phyloP scores from a whole-genome alignment of 2,329 filamentous ascomycete genomes.

The Fusarium lateritium region DNA sequence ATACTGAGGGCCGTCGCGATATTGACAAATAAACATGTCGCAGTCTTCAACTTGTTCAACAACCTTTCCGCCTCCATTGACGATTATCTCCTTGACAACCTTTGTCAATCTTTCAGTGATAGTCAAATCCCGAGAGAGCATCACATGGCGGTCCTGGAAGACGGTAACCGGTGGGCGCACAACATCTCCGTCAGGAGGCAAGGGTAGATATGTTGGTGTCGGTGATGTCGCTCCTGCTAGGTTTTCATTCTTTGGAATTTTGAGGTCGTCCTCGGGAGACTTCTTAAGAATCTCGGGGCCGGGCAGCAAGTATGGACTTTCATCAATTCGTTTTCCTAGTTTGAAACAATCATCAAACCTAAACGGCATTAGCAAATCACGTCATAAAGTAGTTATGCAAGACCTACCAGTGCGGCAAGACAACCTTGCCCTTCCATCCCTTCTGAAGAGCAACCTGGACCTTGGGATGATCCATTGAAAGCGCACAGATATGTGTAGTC shows the following conservation, averaged over 20 bases:
- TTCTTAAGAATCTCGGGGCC: conserved; percentile 85
- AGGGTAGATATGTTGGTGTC: conserved; percentile 60
- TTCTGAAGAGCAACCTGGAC: conserved; percentile 75
- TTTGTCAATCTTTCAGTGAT: conserved; percentile 76
- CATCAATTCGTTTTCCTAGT: conserved; percentile 90
- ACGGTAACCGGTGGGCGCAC: conserved; percentile 73
- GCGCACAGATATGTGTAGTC: conserved; percentile 90
- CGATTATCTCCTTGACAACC: conserved; percentile 80
- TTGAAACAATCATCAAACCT: conserved; percentile 98
- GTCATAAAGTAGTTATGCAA: background rate
- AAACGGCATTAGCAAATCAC: background rate
- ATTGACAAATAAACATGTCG: conserved; percentile 90
- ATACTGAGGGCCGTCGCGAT: conserved; percentile 86
- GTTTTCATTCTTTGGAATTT: conserved; percentile 70
- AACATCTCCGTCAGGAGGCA: conserved; percentile 60
- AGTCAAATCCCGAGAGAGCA: conserved; percentile 81
- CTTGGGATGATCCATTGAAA: conserved; percentile 82
- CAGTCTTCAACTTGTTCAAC: conserved; percentile 77
- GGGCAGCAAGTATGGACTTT: conserved; percentile 87
- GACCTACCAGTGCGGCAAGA: conserved; percentile 90
- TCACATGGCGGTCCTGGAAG: conserved; percentile 83
- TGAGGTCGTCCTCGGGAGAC: conserved; percentile 68
- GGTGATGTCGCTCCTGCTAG: conserved; percentile 77
- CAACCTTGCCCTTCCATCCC: conserved; percentile 81
- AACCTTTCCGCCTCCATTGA: conserved; percentile 78